Evolutionary conservation across 2,329 filamentous ascomycete genomes (phyloP), one percentile per base, ranked within the genome.

Genomic region (Monosporascus sp.): DNA sequence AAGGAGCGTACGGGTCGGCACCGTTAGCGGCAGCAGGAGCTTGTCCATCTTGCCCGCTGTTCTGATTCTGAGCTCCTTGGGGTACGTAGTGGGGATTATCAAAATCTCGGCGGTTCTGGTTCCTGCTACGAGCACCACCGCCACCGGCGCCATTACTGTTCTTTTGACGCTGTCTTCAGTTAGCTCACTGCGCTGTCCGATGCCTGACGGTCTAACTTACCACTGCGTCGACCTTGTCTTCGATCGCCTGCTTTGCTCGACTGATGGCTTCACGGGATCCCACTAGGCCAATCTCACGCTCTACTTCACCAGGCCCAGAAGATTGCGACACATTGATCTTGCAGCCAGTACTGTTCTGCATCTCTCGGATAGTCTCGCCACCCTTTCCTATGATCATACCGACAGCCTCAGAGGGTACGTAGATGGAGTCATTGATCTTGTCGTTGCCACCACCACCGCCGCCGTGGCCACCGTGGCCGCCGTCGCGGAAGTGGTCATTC

Each of bases 341-440:
- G 80, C 92, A 96, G 46, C 89, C 88, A 5, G 90, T 94, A 34
- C 77, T 81, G 65, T 85, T 87, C 70, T 96, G 91, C 86, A 96
- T 95, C 61, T 96, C 90, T 59, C 92, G 90, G 67, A 96, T 96
- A 0, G 91, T 95, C 73, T 96, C 91, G 59, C 91, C 91, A 52
- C 90, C 89, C 76, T 96, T 96, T 59, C 92, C 91, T 56, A 96
- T 96, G 59, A 96, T 96, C 91, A 96, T 96, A 55, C 91, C 91
- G 51, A 96, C 91, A 6, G 91, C 88, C 68, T 96, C 91, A 22
- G 90, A 93, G 14, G 91, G 91, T 9, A 96, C 90, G 60, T 84
- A 85, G 57, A 96, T 90, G 41, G 84, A 85, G 65, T 96, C 90
- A 64, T 86, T 91, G 63, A 88, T 80, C 74, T 92, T 93, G 60